Conservation (phyloP, 2,329 filamentous ascomycete species). For the Chrysosporium keratinophilum region DNA sequence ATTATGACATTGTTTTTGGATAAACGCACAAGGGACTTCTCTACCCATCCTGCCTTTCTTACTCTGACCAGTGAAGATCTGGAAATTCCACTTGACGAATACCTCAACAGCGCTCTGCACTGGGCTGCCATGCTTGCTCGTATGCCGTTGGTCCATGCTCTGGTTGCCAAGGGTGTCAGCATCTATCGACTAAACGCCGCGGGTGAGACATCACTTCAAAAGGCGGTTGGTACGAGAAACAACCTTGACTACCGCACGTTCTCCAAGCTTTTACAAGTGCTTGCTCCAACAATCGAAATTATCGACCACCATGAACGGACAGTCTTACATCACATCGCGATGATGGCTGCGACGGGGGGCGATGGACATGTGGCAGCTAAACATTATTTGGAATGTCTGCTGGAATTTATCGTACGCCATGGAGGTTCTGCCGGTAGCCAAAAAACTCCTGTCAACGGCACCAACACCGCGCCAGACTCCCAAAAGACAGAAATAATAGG, state of each 20-base stretch:
- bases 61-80: slow-evolving; percentile 69
- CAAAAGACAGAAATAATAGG: slow-evolving; percentile 57
- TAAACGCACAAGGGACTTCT: slow-evolving; percentile 56
- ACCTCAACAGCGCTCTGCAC: slow-evolving; percentile 76
- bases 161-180: slow-evolving; percentile 76
- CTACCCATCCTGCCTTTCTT: slow-evolving; percentile 65
- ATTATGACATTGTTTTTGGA: slow-evolving; percentile 78
- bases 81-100: slow-evolving; percentile 83
- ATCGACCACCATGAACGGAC: slow-evolving; percentile 82
- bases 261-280: slow-evolving; percentile 75
- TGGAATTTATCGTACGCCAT: slow-evolving; percentile 89
- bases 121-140: slow-evolving; percentile 93
- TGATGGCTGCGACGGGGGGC: slow-evolving; percentile 91
- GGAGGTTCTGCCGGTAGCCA: slow-evolving; percentile 54
- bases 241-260: slow-evolving; percentile 87
- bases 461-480: slow-evolving; percentile 22
- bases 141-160: slow-evolving; percentile 65
- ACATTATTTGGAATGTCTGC: slow-evolving; percentile 87
- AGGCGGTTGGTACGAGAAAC: slow-evolving; percentile 86
- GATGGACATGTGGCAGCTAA: slow-evolving; percentile 74
- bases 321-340: slow-evolving; percentile 88
- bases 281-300: slow-evolving; percentile 82
- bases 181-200: slow-evolving; percentile 79
- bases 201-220: slow-evolving; percentile 86
- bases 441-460: slow-evolving; percentile 26